Evolutionary conservation across 176 grass and related monocot genomes (phyloP), one percentile per base, ranked within the genome.

Genomic region (Triticum urartu): DNA sequence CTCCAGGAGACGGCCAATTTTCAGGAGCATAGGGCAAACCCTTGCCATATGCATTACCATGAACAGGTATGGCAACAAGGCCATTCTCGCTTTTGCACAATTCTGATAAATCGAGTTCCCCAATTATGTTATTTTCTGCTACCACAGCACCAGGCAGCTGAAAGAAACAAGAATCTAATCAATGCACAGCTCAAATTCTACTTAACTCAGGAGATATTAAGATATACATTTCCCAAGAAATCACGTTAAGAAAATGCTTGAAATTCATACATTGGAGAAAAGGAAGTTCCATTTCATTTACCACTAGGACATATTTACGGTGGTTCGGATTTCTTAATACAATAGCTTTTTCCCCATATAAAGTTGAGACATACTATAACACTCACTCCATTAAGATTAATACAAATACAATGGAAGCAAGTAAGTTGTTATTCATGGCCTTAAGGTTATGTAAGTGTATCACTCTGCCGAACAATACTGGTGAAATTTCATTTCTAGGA

Each of bases 11-110:
- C 67, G 93, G 91, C 93, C 93, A 95, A 77, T 95, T 88, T 82
- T 89, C 91, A 87, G 91, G 93, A 75, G 91, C 93, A 85, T 91
- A 95, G 45, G 93, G 93, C 72, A 92, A 79, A 79, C 91, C 93
- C 60, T 61, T 80, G 70, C 91, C 93, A 11, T 79, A 89, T 71
- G 93, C 28, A 87, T 91, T 80, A 52, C 30, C 91, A 34, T 34
- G 39, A 59, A 95, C 91, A 70, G 93, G 91, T 82, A 85, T 79
- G 45, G 89, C 72, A 87, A 89, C 20, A 65, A 95, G 56, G 43
- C 83, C 80, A 78, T n/a, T 82, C 35, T 84, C 72, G 52, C 21
- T 85, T 84, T 43, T 88, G 88, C 75, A 91, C 59, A 40, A 72
- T 75, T 92, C 86, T 85, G 86, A 88, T 81, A 90, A 62, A 90